phyloP scores from a whole-genome alignment of 257 asterid species.

The Nicotiana paniculata region DNA sequence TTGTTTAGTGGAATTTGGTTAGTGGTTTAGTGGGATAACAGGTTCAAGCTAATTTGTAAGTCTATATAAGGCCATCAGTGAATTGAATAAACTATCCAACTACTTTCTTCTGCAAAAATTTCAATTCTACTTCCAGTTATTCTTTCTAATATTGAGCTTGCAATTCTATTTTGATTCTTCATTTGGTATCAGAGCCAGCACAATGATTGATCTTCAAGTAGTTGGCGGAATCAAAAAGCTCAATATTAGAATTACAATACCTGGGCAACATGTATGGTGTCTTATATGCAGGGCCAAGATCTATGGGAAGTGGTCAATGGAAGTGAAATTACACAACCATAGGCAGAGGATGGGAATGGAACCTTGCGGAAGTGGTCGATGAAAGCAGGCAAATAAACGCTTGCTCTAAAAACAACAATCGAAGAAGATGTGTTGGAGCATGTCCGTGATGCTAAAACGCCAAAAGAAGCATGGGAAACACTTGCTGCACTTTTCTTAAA shows the following conservation, averaged over 20 bases:
- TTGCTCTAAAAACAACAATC: background rate
- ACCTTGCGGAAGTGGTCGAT: constrained; percentile 1
- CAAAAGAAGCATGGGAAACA: constrained; percentile 4
- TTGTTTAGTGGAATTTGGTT: background rate
- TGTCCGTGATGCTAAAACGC: background rate
- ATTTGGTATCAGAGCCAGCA: background rate
- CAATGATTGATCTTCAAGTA: background rate
- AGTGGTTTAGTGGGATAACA: background rate
- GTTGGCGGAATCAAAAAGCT: background rate
- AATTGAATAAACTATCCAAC: background rate
- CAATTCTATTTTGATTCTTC: background rate
- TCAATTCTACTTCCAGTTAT: background rate
- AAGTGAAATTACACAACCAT: background rate
- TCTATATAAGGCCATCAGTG: background rate
- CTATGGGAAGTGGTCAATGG: background rate
- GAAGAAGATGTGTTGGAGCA: constrained; percentile 12
- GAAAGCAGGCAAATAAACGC: background rate
- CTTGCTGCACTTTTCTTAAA: background rate
- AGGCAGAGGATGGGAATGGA: background rate
- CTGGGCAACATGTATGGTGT: background rate
- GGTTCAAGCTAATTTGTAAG: no score
- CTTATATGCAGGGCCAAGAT: background rate
- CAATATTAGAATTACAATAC: background rate
- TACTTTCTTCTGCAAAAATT: background rate
- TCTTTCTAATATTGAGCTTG: background rate